Evolutionary conservation across 2,329 filamentous ascomycete genomes (phyloP).

Genomic region (Colletotrichum plurivorum): DNA sequence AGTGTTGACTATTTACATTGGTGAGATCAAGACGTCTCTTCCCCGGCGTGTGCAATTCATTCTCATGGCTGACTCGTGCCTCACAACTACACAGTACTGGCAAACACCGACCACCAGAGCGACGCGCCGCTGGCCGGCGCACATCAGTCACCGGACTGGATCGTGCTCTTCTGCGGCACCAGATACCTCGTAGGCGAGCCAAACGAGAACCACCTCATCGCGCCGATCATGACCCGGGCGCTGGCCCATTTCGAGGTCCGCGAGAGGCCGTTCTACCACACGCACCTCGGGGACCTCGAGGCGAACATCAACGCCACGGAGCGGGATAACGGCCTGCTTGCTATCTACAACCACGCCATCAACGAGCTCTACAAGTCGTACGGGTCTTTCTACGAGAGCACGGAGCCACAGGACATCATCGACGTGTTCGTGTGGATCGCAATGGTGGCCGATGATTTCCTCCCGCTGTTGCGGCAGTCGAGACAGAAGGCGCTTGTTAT

Average conservation of each 20-base stretch:
- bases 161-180: constrained; percentile 41
- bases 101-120: constrained; percentile 36
- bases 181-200: constrained; percentile 33
- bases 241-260: constrained; percentile 33
- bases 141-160: constrained; percentile 41
- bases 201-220: constrained; percentile 24
- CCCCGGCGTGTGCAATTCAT: too few species aligned
- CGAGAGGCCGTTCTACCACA: constrained; percentile 37
- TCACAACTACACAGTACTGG: constrained; percentile 18
- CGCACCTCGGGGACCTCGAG: constrained; percentile 44
- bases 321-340: constrained; percentile 37
- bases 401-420: constrained; percentile 47
- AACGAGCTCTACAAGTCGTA: constrained; percentile 52
- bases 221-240: constrained; percentile 36
- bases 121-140: constrained; percentile 27
- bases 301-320: constrained; percentile 41
- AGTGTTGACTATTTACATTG: constrained; percentile 39
- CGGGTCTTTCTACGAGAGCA: constrained; percentile 42
- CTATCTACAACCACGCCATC: constrained; percentile 49
- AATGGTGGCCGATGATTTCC: constrained; percentile 50
- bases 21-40: constrained; percentile 10
- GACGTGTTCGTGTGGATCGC: constrained; percentile 59
- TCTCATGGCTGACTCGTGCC: background rate
- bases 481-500: constrained; percentile 50
- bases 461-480: constrained; percentile 49